Conservation (phyloP, 1,284 basidiomycete species). For the Anthracocystis setariae region DNA sequence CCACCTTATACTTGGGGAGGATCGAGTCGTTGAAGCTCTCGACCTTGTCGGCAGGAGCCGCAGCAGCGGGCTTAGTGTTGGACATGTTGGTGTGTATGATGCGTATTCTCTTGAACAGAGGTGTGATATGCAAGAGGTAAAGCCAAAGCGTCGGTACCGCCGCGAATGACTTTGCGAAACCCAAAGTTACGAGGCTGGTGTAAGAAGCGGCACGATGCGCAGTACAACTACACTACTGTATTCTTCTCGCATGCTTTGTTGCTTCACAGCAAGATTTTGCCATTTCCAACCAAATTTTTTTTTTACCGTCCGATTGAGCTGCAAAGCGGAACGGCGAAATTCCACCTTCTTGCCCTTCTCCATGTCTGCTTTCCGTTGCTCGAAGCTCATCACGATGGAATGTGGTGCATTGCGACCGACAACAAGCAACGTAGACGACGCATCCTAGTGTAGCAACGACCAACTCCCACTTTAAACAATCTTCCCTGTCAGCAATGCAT, state of each 20-base stretch:
- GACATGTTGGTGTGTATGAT: conserved; percentile 25
- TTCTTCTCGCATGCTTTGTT: conserved; percentile 6
- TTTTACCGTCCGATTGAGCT: conserved; percentile 29
- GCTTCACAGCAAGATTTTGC: conserved; percentile 20
- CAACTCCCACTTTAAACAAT: too few relatives aligned
- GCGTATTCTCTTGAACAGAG: background rate
- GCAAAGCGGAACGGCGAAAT: background rate
- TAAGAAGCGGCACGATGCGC: conserved; percentile 1
- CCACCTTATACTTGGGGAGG: conserved; percentile 74
- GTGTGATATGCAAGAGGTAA: conserved; percentile 9
- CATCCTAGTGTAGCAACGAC: too few relatives aligned
- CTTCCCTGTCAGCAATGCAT: too few relatives aligned
- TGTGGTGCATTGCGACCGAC: background rate
- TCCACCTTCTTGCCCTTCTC: background rate
- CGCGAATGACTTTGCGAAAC: background rate
- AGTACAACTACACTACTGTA: too few relatives aligned
- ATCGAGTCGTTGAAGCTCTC: conserved; percentile 63
- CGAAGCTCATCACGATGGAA: background rate
- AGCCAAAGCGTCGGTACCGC: background rate
- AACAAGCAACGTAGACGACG: too few relatives aligned
- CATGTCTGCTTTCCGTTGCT: background rate
- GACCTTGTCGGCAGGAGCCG: conserved; percentile 31
- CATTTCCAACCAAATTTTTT: conserved; percentile 1
- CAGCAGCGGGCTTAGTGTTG: conserved; percentile 15
- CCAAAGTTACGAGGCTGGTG: conserved; percentile 23